Base-by-base conservation (phyloP, 495 filamentous ascomycete genomes). In the Annulohypoxylon bovei region DNA sequence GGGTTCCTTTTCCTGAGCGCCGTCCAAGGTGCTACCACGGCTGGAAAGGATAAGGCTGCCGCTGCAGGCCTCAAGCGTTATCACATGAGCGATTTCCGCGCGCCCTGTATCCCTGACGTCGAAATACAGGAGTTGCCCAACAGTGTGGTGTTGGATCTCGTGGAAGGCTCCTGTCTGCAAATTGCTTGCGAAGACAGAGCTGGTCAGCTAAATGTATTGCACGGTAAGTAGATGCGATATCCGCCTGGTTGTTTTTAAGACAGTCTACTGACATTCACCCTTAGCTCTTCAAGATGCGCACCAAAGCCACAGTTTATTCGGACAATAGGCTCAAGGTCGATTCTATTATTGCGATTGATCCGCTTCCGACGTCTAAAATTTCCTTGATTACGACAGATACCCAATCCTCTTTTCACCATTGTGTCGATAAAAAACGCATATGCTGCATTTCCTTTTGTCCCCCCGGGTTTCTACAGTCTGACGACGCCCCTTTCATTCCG, bases 111-210 rank as follows among this genome's bases (percentile, higher is more conserved):
- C 6, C 94, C 94, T 1, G 93, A 97, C 79, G 89, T 94, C 69
- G 94, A 98, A 64, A 82, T 90, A 68, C 91, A 97, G 78, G 94
- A 98, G 80, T 78, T 98, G 37, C 92, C 94, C 8, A 91, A 96
- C 74, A 94, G 91, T 75, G 91, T 97, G 14, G 78, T 95, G 40
- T 83, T 97, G 42, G 92, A 96, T 71, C 93, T 97, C 72, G 76
- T 90, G 6, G 91, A 94, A 71, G 93, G 92, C n/a, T 91, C 89
- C 61, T 90, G 88, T 22, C 83, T 97, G 40, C 94, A 97, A 77
- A 88, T 92, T 76, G 94, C 94, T 28, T 95, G 93, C 77, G 91
- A 92, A 79, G 92, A 93, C 64, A 80, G 88, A 52, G 85, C 87
- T 54, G 89, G 90, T n/a, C 92, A 94, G 77, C 78, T 84, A 27